Conservation (phyloP, 2,329 filamentous ascomycete species). For the Xylariaceae sp. region DNA sequence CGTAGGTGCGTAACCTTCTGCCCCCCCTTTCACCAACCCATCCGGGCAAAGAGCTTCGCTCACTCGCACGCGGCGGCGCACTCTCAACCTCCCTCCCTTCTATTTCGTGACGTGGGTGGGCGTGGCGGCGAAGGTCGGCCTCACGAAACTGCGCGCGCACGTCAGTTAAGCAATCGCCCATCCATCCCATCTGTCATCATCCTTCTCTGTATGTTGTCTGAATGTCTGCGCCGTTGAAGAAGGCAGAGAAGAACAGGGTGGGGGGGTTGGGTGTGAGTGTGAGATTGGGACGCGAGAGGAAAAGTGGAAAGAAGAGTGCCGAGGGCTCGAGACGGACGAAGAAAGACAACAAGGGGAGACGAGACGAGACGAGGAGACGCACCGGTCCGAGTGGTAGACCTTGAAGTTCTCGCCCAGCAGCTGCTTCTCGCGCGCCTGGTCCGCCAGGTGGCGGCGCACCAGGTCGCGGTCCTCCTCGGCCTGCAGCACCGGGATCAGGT, state of each 20-base stretch:
- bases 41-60: no score
- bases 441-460: conserved; percentile 77
- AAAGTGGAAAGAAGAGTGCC: conserved; percentile 1
- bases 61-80: no score
- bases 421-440: conserved; percentile 84
- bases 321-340: no score
- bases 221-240: no score
- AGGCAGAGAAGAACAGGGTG: no score
- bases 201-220: no score
- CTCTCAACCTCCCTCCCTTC: no score
- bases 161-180: conserved; percentile 5
- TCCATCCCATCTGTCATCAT: conserved; percentile 1
- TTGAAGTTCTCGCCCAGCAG: conserved; percentile 75
- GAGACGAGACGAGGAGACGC: no score
- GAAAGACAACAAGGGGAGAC: no score
- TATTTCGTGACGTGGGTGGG: conserved; percentile 58
- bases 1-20: no score
- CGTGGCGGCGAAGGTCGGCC: conserved; percentile 69
- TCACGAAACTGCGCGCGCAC: conserved; percentile 57
- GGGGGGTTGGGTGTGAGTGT: no score
- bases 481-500: conserved; percentile 87
- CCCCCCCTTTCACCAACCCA: no score
- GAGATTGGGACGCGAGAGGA: neutral
- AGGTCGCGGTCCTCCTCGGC: conserved; percentile 96
- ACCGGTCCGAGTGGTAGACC: conserved; percentile 87